A percentile compares a stretch with the other conserved stretches of the same genome.
These are phyloP conservation scores for Pelargonium myrrhifolium DNA, from an alignment of 441 rosid species.

Conservation along the genomic window DNA sequence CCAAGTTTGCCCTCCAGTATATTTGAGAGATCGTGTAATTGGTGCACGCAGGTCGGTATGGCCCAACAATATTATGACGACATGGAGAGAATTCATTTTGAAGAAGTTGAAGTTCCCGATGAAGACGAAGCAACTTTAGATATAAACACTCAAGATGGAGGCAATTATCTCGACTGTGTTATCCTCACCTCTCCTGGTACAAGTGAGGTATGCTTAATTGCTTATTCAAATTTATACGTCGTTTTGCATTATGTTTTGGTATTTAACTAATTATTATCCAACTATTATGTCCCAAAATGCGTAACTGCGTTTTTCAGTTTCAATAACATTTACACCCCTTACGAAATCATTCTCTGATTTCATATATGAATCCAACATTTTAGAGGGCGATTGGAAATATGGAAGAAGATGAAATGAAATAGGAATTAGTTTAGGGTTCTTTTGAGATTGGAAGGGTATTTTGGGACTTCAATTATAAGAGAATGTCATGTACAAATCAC, in stretches of 20 bases:
- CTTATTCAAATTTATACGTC: background rate
- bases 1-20: conserved; percentile 11
- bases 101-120: conserved; percentile 33
- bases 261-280: background rate
- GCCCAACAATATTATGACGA: conserved; percentile 90
- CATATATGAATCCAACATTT: too few relatives aligned
- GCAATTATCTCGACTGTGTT: conserved; percentile 44
- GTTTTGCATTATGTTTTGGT: background rate
- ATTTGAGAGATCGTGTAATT: conserved; percentile 18
- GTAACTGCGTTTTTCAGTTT: too few relatives aligned
- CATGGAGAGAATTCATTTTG: conserved; percentile 62
- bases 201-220: conserved; percentile 55
- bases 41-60: conserved; percentile 57
- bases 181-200: conserved; percentile 80
- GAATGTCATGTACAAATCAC: too few relatives aligned
- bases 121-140: conserved; percentile 36
- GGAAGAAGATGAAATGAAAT: too few relatives aligned
- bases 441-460: too few relatives aligned
- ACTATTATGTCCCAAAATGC: background rate
- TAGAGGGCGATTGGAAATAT: too few relatives aligned
- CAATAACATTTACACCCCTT: too few relatives aligned
- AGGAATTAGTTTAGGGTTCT: too few relatives aligned
- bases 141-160: conserved; percentile 30
- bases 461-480: too few relatives aligned
- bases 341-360: background rate